phyloP scores from a whole-genome alignment of 345 rosid species.

The Euphorbia peplus region DNA sequence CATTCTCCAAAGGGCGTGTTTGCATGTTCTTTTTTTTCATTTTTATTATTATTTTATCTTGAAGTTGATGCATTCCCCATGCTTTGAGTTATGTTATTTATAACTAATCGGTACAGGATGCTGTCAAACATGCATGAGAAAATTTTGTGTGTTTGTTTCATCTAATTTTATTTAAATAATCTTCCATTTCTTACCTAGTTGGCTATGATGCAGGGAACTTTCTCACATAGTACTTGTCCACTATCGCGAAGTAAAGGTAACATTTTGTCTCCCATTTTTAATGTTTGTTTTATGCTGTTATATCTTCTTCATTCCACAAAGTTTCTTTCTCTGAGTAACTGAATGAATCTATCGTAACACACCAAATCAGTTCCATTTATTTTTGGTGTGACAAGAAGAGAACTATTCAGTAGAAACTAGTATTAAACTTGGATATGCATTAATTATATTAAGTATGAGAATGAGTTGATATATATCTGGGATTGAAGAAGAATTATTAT shows the following conservation, averaged over 20 bases:
- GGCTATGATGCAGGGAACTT: conserved; percentile 58
- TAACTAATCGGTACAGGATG: background rate
- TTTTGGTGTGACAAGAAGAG: background rate
- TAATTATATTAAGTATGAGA: background rate
- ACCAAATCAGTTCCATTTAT: background rate
- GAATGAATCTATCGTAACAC: background rate
- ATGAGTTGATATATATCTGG: background rate
- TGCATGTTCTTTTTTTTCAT: background rate
- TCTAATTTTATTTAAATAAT: conserved; percentile 7
- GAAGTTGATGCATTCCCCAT: background rate
- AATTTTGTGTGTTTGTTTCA: conserved; percentile 5
- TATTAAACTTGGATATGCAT: conserved; percentile 4
- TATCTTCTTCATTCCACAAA: background rate
- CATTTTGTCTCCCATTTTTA: background rate
- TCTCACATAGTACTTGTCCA: conserved; percentile 89
- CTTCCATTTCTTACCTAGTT: conserved; percentile 21
- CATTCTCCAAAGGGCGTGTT: background rate
- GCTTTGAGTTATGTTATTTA: background rate
- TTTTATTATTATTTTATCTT: background rate
- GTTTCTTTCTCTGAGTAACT: background rate
- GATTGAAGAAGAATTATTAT: background rate
- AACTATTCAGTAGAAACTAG: background rate
- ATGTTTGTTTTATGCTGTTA: background rate
- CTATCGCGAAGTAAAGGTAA: conserved; percentile 84
- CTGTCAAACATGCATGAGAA: conserved; percentile 9